Percentiles rank a stretch among this genome's conserved stretches.
Conservation (phyloP, 2,329 filamentous ascomycete genomes). For the Diaporthe vaccinii region DNA sequence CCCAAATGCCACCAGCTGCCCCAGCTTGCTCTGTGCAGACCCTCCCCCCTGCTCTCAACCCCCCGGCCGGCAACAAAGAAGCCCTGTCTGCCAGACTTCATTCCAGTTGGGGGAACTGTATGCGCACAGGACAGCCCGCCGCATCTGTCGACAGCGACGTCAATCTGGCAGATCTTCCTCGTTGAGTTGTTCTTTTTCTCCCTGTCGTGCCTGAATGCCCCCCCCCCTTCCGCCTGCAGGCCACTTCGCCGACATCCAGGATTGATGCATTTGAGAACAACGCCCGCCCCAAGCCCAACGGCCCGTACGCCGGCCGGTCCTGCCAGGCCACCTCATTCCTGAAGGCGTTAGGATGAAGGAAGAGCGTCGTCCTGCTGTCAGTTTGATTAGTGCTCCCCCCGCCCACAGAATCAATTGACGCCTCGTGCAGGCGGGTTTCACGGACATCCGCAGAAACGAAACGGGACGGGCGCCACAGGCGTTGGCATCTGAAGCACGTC, state of each 20-base stretch:
- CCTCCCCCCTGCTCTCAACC: not conserved
- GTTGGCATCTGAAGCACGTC: slow-evolving; percentile 2
- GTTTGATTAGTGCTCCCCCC: not conserved
- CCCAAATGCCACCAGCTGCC: not conserved
- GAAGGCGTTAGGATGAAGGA: not conserved
- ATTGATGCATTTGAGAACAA: not conserved
- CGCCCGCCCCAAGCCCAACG: slow-evolving; percentile 3
- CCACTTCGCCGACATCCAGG: slow-evolving; percentile 2
- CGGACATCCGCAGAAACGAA: slow-evolving; percentile 22
- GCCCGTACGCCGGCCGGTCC: not conserved
- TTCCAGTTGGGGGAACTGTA: not conserved
- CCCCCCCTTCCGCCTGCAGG: not conserved
- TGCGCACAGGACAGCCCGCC: not conserved
- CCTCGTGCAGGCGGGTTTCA: slow-evolving; percentile 12
- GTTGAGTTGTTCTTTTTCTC: not conserved
- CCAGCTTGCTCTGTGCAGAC: not conserved
- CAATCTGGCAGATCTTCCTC: slow-evolving; percentile 8
- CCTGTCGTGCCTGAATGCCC: not conserved
- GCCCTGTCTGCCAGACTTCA: not conserved
- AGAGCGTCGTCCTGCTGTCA: slow-evolving; percentile 1
- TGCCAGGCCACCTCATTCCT: not conserved
- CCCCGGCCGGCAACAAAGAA: slow-evolving; percentile 4
- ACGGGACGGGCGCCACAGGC: slow-evolving; percentile 19
- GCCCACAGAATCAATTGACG: not conserved
- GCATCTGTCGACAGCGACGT: slow-evolving; percentile 6